Conservation (phyloP, 257 asterid genomes). For the Solanum etuberosum region DNA sequence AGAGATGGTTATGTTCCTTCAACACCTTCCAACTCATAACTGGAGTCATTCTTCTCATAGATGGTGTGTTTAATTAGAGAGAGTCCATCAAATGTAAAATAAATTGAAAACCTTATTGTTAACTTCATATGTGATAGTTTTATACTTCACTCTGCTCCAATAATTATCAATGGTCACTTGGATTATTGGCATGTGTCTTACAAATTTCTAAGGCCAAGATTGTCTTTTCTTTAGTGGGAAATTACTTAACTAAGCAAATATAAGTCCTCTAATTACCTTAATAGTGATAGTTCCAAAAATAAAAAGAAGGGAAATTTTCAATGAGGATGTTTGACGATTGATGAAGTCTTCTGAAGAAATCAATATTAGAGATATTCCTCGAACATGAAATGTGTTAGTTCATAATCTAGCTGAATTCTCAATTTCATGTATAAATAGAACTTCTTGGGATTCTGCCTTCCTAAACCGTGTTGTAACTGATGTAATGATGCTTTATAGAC, state of each 20-base stretch:
- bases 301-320: no score
- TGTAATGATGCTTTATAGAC: no score
- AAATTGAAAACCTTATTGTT: neutral
- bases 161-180: neutral
- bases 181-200: neutral
- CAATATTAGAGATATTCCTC: no score
- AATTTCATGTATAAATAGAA: no score
- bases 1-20: slow-evolving; percentile 95
- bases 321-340: no score
- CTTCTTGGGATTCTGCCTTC: no score
- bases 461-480: no score
- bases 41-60: slow-evolving; percentile 28
- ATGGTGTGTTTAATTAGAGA: neutral
- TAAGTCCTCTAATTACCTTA: neutral
- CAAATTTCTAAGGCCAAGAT: neutral
- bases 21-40: slow-evolving; percentile 75
- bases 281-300: neutral
- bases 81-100: neutral
- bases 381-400: no score
- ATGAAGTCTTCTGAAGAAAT: no score
- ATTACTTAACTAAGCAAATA: neutral
- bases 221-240: neutral
- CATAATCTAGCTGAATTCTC: no score
- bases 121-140: neutral
- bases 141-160: neutral